phyloP scores from a whole-genome alignment of 306 rosid genomes.

The Pueraria montana region DNA sequence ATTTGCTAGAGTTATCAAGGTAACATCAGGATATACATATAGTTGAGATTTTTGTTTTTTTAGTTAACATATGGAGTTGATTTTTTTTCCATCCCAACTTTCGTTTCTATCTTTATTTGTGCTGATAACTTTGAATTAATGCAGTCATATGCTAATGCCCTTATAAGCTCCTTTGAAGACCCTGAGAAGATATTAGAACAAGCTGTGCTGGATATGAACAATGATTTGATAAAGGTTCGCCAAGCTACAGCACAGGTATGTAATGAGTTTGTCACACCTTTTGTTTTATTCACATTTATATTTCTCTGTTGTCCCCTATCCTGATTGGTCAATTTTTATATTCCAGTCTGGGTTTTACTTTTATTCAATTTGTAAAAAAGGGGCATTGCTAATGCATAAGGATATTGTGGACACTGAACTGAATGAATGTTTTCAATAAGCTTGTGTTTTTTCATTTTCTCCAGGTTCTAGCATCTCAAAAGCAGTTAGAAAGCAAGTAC shows the following conservation, averaged over 20 bases:
- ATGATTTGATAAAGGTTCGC: constrained; percentile 80
- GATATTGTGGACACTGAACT: not conserved
- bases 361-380: not conserved
- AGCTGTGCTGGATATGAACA: constrained; percentile 79
- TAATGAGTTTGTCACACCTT: not conserved
- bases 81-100: constrained; percentile 6
- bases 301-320: not conserved
- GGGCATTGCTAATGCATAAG: not conserved
- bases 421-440: constrained; percentile 13
- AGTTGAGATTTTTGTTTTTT: constrained; percentile 11
- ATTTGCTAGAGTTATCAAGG: constrained; percentile 79
- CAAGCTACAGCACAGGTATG: constrained; percentile 84
- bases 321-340: not conserved
- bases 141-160: constrained; percentile 82
- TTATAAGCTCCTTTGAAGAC: constrained; percentile 80
- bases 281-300: not conserved
- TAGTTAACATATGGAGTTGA: not conserved
- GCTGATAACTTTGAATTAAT: not conserved
- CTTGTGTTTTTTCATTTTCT: constrained; percentile 5
- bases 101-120: not conserved
- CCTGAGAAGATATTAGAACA: constrained; percentile 86
- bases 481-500: constrained; percentile 72
- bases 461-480: constrained; percentile 83
- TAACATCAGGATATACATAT: constrained; percentile 35
- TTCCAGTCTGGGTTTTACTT: constrained; percentile 4